Evolutionary conservation across 495 filamentous ascomycete species (phyloP).

Genomic region (Beverwykella pulmonaria): DNA sequence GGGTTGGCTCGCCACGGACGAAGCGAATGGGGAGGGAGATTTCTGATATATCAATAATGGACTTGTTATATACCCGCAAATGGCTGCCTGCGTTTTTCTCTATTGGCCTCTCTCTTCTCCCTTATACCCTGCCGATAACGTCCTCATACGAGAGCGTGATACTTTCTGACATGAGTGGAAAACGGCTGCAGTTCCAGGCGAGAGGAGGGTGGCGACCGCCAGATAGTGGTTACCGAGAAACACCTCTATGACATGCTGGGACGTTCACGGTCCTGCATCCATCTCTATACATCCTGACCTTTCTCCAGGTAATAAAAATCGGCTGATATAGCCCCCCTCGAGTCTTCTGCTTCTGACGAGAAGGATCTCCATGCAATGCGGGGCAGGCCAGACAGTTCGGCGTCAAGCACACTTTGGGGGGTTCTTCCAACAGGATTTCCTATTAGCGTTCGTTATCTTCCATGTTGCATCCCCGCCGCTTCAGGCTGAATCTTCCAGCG

Average conservation of each 20-base stretch:
- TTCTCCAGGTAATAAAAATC: slow-evolving; percentile 1
- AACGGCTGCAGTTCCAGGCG: background rate
- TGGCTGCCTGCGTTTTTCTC: slow-evolving; percentile 25
- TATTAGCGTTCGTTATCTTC: slow-evolving; percentile 18
- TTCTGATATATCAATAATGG: slow-evolving; percentile 36
- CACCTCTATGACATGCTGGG: background rate
- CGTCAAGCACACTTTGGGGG: background rate
- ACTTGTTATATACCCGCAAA: slow-evolving; percentile 31
- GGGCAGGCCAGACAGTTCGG: background rate
- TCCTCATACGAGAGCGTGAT: background rate
- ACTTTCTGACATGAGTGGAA: slow-evolving; percentile 16
- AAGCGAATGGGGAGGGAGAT: slow-evolving; percentile 48
- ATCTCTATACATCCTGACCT: slow-evolving; percentile 4
- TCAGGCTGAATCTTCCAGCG: slow-evolving; percentile 23
- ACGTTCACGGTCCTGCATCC: background rate
- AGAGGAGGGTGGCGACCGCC: background rate
- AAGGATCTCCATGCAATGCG: slow-evolving; percentile 11
- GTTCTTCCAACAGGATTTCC: background rate
- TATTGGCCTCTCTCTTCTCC: slow-evolving; percentile 13
- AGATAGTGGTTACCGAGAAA: slow-evolving; percentile 8
- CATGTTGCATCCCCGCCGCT: slow-evolving; percentile 3
- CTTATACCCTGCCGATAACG: slow-evolving; percentile 4
- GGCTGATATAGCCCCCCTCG: background rate
- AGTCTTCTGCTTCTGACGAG: background rate
- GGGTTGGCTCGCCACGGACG: slow-evolving; percentile 70